Evolutionary conservation across 2,329 filamentous ascomycete species (phyloP).

Genomic region (Cordyceps militaris): DNA sequence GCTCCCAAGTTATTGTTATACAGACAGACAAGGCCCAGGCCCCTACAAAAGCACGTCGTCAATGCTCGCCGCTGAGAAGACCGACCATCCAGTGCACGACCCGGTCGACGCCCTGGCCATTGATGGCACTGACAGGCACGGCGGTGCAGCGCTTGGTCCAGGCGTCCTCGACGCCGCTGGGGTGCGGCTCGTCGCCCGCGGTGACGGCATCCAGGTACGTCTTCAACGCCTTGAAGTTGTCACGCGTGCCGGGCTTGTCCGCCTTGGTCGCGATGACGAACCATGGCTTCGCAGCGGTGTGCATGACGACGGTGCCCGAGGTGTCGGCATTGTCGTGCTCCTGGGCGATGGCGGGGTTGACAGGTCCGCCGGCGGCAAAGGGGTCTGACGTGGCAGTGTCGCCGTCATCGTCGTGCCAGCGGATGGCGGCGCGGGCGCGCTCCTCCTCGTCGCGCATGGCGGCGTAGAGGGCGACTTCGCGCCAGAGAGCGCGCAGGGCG

Average conservation of each 20-base stretch:
- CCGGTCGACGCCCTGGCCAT: slow-evolving; percentile 71
- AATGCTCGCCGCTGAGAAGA: slow-evolving; percentile 46
- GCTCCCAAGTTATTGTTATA: neutral
- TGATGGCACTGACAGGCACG: slow-evolving; percentile 85
- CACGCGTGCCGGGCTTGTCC: slow-evolving; percentile 70
- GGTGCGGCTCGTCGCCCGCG: slow-evolving; percentile 58
- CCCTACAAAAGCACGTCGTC: slow-evolving; percentile 14
- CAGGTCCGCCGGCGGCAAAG: neutral
- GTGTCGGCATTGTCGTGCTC: neutral
- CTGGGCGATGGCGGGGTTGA: neutral
- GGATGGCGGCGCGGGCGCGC: slow-evolving; percentile 48
- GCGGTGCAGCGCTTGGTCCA: slow-evolving; percentile 58
- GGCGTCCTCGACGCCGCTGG: slow-evolving; percentile 54
- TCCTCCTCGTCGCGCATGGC: slow-evolving; percentile 70
- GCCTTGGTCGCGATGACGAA: slow-evolving; percentile 93
- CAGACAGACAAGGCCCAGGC: neutral
- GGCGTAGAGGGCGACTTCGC: slow-evolving; percentile 81
- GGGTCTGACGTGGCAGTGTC: slow-evolving; percentile 28
- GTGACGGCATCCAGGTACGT: slow-evolving; percentile 63
- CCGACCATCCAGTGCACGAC: slow-evolving; percentile 68
- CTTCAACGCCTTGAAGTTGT: slow-evolving; percentile 65
- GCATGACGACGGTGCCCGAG: slow-evolving; percentile 41
- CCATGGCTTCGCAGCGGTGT: slow-evolving; percentile 92
- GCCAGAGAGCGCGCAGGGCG: slow-evolving; percentile 78
- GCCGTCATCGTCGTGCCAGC: slow-evolving; percentile 48